Evolutionary conservation across 768 basidiomycete genomes (phyloP).

Genomic region (Leccinellum albellum): DNA sequence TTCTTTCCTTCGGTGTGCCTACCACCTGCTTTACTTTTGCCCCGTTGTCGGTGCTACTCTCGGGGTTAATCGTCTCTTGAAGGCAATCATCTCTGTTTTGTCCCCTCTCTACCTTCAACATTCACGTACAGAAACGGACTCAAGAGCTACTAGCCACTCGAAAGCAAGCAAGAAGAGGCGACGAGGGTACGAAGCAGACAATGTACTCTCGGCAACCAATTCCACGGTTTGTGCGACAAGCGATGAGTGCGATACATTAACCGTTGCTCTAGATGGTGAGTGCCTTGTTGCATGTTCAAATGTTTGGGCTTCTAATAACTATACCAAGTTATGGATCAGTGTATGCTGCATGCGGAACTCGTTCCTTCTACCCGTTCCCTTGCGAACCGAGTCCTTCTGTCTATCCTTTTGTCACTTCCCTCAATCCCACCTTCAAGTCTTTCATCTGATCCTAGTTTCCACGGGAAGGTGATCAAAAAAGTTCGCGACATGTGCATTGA

Average conservation of each 20-base stretch:
- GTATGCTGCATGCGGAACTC: slow-evolving; percentile 51
- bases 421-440: slow-evolving; percentile 51
- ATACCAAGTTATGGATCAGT: slow-evolving; percentile 44
- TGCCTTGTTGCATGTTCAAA: background rate
- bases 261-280: slow-evolving; percentile 59
- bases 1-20: slow-evolving; percentile 43
- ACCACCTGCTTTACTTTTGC: slow-evolving; percentile 40
- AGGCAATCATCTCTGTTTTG: slow-evolving; percentile 48
- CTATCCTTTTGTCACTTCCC: slow-evolving; percentile 54
- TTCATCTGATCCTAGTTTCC: slow-evolving; percentile 51
- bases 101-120: slow-evolving; percentile 44
- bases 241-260: slow-evolving; percentile 50
- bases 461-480: slow-evolving; percentile 40
- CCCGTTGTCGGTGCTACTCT: slow-evolving; percentile 46
- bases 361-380: slow-evolving; percentile 54
- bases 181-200: slow-evolving; percentile 72
- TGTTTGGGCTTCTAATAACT: slow-evolving; percentile 2
- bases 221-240: slow-evolving; percentile 45
- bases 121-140: slow-evolving; percentile 27
- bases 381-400: slow-evolving; percentile 53
- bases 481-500: slow-evolving; percentile 48
- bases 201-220: slow-evolving; percentile 53
- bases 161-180: slow-evolving; percentile 67
- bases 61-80: slow-evolving; percentile 50
- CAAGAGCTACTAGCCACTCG: slow-evolving; percentile 24